These are phyloP conservation scores for Hypoxylon rubiginosum DNA, from an alignment of 2,329 filamentous ascomycete genomes.

Conservation along the genomic window DNA sequence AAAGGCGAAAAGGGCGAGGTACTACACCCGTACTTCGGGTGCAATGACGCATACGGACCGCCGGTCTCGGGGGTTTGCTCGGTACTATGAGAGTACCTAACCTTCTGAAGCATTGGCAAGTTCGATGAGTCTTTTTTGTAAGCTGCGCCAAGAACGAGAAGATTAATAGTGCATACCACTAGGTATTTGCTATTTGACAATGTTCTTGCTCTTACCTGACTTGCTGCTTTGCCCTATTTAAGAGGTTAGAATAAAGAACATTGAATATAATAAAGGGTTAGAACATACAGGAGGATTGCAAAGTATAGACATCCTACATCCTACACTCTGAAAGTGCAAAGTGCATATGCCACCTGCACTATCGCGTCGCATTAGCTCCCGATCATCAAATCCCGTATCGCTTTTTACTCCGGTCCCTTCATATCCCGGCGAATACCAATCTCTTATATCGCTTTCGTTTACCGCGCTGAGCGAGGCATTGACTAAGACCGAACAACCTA, in stretches of 20 bases:
- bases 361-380: not conserved
- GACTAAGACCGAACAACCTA: not conserved
- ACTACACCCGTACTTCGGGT: slow-evolving; percentile 18
- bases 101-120: not conserved
- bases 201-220: not conserved
- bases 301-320: not conserved
- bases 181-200: not conserved
- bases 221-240: not conserved
- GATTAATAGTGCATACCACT: slow-evolving; percentile 1
- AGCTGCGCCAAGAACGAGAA: not conserved
- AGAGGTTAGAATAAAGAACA: not conserved
- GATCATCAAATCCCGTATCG: not conserved
- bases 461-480: not conserved
- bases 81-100: slow-evolving; percentile 10
- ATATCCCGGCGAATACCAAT: not conserved
- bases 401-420: not conserved
- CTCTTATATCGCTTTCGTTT: not conserved
- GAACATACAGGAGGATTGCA: not conserved
- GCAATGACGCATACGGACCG: slow-evolving; percentile 38
- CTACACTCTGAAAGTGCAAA: no score
- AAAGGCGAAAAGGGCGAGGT: slow-evolving; percentile 18
- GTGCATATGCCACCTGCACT: not conserved
- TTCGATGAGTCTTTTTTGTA: slow-evolving; percentile 3
- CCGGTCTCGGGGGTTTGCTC: slow-evolving; percentile 38
- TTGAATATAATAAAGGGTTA: not conserved